Conservation (phyloP, 345 rosid genomes). For the Gossypium turneri region DNA sequence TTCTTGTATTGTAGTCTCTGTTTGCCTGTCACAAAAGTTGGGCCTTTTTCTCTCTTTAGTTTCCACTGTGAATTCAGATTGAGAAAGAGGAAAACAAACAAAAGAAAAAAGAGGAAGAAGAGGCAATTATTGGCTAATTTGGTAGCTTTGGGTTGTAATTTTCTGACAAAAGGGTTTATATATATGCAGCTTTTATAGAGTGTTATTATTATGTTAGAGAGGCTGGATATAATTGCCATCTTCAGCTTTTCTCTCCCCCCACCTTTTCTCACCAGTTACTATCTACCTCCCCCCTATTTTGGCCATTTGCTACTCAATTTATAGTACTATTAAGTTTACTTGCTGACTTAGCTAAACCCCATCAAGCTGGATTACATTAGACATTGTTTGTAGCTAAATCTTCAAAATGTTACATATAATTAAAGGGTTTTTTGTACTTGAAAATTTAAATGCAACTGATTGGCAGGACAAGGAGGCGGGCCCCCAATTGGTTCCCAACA, state of each 20-base stretch:
- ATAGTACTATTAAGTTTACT: not conserved
- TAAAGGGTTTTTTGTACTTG: not conserved
- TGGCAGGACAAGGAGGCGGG: not conserved
- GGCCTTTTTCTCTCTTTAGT: conserved; percentile 13
- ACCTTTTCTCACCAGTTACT: conserved; percentile 2
- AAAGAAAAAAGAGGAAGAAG: not conserved
- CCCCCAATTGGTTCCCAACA: not conserved
- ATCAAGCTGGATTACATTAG: not conserved
- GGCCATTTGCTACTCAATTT: not conserved
- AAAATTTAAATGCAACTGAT: conserved; percentile 8
- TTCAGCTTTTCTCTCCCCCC: not conserved
- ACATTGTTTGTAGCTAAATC: not conserved
- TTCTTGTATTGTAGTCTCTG: conserved; percentile 11
- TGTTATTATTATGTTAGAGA: conserved; percentile 8
- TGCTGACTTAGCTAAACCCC: not conserved
- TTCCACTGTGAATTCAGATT: conserved; percentile 16
- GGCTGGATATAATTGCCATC: conserved; percentile 14
- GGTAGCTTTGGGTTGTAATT: conserved; percentile 30
- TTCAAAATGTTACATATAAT: not conserved
- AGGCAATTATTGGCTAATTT: conserved; percentile 35
- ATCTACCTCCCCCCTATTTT: not conserved
- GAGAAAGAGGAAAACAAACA: not conserved
- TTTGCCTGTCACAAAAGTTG: conserved; percentile 20
- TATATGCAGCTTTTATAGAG: conserved; percentile 19
- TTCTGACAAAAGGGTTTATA: conserved; percentile 34